Evolutionary conservation across 164 flowering plant species (phyloP), one percentile per base, ranked within the genome.

Genomic region (Nymphaea colorata): DNA sequence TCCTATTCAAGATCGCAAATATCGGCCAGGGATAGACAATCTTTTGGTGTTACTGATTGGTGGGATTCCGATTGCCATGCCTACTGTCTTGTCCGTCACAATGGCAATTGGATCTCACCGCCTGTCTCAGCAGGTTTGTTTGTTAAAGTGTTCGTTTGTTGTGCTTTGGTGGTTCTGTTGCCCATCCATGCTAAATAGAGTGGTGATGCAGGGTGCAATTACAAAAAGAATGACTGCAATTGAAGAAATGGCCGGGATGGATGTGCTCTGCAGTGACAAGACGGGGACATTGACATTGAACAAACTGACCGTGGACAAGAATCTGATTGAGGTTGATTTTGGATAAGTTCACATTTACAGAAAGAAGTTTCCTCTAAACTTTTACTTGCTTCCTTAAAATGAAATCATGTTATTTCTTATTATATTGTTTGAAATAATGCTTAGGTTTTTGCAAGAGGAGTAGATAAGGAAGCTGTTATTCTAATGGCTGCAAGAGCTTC

Each of bases 41-140:
- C 87, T 89, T 36, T 86, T 89, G 44, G 90, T 88, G 61, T 74
- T 86, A 17, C 85, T 86, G 25, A 86, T 88, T 78, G 94, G 94
- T 72, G 91, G 94, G 36, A 89, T 89, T 70, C 91, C 89, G n/a
- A 89, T 89, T 69, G 91, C 94, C 42, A 88, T 89, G 95, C 92
- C 92, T 8, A 88, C 94, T 42, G 89, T 87, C 72, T 85, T 87
- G 66, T 87, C 87, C 51, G 91, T 89, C 8, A 89, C 92, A 7
- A 85, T 89, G 91, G 96, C 90, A 8, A 86, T 89, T 64, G 96
- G 96, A 61, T 83, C 92, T 1, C 92, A 89, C 70, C 86, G 91
- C 44, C 67, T 89, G 63, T 83, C 90, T 45, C 88, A 85, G 68
- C 91, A 88, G 89, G 93, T 84, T 69, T 69, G 82, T 70, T 66